These are phyloP conservation scores for Delitschia confertaspora DNA, from an alignment of 495 filamentous ascomycete genomes.

Conservation along the genomic window DNA sequence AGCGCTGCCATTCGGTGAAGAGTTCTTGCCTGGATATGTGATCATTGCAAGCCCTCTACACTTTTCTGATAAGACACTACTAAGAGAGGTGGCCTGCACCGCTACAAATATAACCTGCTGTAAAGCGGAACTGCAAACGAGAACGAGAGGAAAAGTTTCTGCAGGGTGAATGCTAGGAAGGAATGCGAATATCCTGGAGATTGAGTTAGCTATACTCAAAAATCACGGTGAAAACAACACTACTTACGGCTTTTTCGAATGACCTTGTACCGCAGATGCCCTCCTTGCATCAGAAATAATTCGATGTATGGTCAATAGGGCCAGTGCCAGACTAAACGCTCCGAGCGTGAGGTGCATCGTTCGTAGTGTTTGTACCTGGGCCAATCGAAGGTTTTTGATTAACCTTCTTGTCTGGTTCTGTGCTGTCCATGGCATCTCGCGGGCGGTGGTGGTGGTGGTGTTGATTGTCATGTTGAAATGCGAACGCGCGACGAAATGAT, in stretches of 20 bases:
- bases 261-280: conserved; percentile 16
- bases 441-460: conserved; percentile 4
- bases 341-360: conserved; percentile 28
- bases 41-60: conserved; percentile 25
- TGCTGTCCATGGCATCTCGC: conserved; percentile 12
- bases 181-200: conserved; percentile 15
- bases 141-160: conserved; percentile 28
- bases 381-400: conserved; percentile 24
- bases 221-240: not conserved
- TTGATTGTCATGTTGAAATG: conserved; percentile 26
- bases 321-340: conserved; percentile 25
- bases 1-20: not conserved
- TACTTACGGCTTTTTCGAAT: conserved; percentile 18
- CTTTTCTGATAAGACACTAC: conserved; percentile 20
- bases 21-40: conserved; percentile 24
- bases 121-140: conserved; percentile 25
- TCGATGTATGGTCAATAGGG: conserved; percentile 16
- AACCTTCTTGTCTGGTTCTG: conserved; percentile 21
- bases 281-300: conserved; percentile 26
- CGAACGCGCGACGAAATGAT: conserved; percentile 13
- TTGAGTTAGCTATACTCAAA: conserved; percentile 5
- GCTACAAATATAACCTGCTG: conserved; percentile 28
- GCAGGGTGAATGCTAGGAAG: conserved; percentile 25
- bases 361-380: conserved; percentile 22
- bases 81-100: conserved; percentile 26